phyloP scores from a whole-genome alignment of 2,329 filamentous ascomycete genomes.

The Ceratocystis variospora region DNA sequence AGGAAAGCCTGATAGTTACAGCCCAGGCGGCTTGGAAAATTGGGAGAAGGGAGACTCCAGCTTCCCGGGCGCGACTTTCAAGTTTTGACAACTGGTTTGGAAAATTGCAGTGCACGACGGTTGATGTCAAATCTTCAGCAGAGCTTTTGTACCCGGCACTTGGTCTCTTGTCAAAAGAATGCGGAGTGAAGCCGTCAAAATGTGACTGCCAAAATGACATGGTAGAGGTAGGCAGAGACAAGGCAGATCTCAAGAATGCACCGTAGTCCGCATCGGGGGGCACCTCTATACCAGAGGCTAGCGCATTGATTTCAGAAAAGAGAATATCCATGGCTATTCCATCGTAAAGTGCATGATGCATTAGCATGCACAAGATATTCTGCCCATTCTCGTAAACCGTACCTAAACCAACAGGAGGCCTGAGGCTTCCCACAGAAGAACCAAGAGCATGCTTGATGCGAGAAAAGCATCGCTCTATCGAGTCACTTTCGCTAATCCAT shows the following conservation, averaged over 20 bases:
- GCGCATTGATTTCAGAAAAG: conserved; percentile 53
- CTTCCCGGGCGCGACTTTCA: not conserved
- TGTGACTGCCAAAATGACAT: conserved; percentile 53
- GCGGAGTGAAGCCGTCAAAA: conserved; percentile 36
- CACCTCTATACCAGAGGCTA: conserved; percentile 37
- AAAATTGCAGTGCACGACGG: not conserved
- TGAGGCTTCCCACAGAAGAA: conserved; percentile 31
- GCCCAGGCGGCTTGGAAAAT: conserved; percentile 63
- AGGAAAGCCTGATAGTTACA: conserved; percentile 43
- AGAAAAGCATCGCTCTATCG: conserved; percentile 28
- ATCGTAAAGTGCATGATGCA: conserved; percentile 79
- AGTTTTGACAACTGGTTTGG: not conserved
- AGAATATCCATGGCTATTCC: conserved; percentile 60
- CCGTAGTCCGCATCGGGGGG: conserved; percentile 41
- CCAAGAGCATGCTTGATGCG: conserved; percentile 31
- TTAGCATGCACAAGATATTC: conserved; percentile 36
- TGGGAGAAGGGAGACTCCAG: conserved; percentile 48
- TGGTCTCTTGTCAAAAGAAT: conserved; percentile 19
- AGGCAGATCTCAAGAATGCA: conserved; percentile 48
- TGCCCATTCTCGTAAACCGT: conserved; percentile 27
- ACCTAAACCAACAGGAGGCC: conserved; percentile 35
- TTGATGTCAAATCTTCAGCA: not conserved
- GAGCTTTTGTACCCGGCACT: conserved; percentile 19
- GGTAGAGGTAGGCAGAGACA: conserved; percentile 33
- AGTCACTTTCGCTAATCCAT: conserved; percentile 25